Percentiles rank a stretch among this genome's conserved stretches.
Conservation (phyloP, 1,139 yeast species). For the Neolecta irregularis region DNA sequence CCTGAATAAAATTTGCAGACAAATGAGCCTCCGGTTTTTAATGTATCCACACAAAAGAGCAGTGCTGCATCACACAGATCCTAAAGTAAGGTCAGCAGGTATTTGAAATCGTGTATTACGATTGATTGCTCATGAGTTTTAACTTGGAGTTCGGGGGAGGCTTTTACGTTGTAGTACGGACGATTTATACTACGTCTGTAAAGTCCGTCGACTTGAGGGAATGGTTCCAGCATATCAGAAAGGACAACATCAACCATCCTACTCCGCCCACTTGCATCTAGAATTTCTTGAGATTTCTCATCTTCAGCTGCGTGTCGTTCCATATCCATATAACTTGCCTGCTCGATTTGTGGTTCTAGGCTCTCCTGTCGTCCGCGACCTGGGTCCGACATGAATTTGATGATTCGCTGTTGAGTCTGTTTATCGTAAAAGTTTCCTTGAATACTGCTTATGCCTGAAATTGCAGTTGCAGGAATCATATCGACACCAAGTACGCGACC, state of each 20-base stretch:
- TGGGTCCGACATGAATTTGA: conserved; percentile 34
- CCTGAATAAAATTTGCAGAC: conserved; percentile 64
- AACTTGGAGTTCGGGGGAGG: conserved; percentile 47
- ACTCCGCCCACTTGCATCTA: conserved; percentile 6
- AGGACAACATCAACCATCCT: conserved; percentile 48
- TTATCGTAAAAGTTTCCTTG: conserved; percentile 76
- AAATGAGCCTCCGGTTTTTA: conserved; percentile 55
- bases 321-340: too few species aligned
- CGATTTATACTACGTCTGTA: conserved; percentile 61
- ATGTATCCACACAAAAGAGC: conserved; percentile 50
- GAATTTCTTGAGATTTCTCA: too few species aligned
- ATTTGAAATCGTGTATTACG: too few species aligned
- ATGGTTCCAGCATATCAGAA: conserved; percentile 78
- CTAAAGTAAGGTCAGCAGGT: conserved; percentile 21
- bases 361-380: conserved; percentile 21
- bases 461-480: conserved; percentile 62
- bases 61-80: conserved; percentile 89
- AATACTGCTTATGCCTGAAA: conserved; percentile 57
- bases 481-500: conserved; percentile 79
- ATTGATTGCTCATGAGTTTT: conserved; percentile 47
- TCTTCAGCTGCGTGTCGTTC: too few species aligned
- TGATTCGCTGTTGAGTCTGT: conserved; percentile 45
- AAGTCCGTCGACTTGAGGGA: conserved; percentile 47
- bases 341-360: too few species aligned
- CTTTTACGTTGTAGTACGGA: conserved; percentile 65